Base-by-base conservation (phyloP, 2,329 filamentous ascomycete genomes). In the Epichloe baconii region DNA sequence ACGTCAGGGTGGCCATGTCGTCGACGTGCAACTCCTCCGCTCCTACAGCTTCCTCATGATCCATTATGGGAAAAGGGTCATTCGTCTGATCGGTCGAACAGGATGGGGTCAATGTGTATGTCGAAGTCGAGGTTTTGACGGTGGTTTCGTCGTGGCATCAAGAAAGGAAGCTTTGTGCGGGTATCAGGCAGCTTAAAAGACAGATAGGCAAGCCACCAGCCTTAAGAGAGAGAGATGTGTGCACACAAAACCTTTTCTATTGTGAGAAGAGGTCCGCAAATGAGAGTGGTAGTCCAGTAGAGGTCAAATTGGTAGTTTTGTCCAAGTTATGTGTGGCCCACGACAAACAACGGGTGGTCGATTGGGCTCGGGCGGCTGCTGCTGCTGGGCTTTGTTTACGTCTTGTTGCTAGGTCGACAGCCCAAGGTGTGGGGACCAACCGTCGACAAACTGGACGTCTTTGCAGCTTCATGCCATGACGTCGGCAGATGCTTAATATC, bases 101-200 rank as follows among this genome's bases (percentile, higher is more conserved):
- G 50, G 70, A 74, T 43, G 62, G 62, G 61, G 59, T 77, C 73
- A 58, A 73, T 65, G 65, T 72, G 71, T 56, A 73, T 76, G 8
- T 73, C 62, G 54, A 77, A 75, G 56, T 75, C 68, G 56, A 66
- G 57, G 53, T 72, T 67, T 51, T 61, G 57, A 47, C 54, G 57
- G 54, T 56, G 60, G 17, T 57, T 59, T 41, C 59, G 60, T 59
- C 61, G 57, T 60, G 54, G 44, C 54, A 60, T 61, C 40, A 23
- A 45, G 38, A 44, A 17, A 26, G 23, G 23, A 26, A 26, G 23
- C 23, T 26, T 26, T 26, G 23, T 26, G 17, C 11, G 36, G 26
- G 31, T 31, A 35, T n/a, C 17, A 6, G 37, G 19, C 45, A 44
- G 21, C 7, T 48, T 14, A 12, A 40, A 44, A 19, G 8, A 12